phyloP scores from a whole-genome alignment of 1,139 yeast genomes.

The Pneumocystis sp. region DNA sequence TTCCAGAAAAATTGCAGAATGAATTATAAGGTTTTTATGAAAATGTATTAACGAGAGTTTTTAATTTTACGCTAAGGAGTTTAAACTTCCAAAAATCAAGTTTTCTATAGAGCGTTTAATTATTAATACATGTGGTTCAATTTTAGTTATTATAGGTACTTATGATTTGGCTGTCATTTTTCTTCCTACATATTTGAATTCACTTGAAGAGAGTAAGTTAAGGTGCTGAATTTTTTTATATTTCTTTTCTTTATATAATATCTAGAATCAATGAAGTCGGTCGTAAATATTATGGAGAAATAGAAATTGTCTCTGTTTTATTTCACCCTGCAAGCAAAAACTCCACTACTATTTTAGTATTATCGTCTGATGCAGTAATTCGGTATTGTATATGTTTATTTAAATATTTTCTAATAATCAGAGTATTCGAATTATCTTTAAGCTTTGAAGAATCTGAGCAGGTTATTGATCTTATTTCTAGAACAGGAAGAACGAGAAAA shows the following conservation, averaged over 20 bases:
- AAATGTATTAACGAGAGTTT: not conserved
- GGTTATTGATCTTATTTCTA: constrained; percentile 6
- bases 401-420: not conserved
- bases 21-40: not conserved
- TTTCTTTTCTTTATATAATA: not conserved
- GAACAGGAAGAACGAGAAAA: not conserved
- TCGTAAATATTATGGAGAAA: not conserved
- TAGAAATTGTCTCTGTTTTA: constrained; percentile 1
- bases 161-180: not conserved
- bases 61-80: not conserved
- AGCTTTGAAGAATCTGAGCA: constrained; percentile 8
- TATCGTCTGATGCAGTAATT: constrained; percentile 5
- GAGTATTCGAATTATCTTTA: constrained; percentile 7
- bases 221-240: not conserved
- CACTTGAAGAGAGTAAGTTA: not conserved
- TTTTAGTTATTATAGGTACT: not conserved
- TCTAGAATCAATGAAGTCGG: constrained; percentile 5
- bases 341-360: constrained; percentile 5
- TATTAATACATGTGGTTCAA: not conserved
- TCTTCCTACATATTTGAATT: constrained; percentile 2
- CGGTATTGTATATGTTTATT: not conserved
- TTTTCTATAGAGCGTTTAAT: not conserved
- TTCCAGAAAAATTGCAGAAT: not conserved
- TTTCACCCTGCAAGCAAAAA: constrained; percentile 8
- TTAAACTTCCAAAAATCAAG: not conserved